Percentiles rank a stretch among this genome's conserved stretches.
Conservation (phyloP, 2,329 filamentous ascomycete species). For the Teratosphaeria gauchensis region DNA sequence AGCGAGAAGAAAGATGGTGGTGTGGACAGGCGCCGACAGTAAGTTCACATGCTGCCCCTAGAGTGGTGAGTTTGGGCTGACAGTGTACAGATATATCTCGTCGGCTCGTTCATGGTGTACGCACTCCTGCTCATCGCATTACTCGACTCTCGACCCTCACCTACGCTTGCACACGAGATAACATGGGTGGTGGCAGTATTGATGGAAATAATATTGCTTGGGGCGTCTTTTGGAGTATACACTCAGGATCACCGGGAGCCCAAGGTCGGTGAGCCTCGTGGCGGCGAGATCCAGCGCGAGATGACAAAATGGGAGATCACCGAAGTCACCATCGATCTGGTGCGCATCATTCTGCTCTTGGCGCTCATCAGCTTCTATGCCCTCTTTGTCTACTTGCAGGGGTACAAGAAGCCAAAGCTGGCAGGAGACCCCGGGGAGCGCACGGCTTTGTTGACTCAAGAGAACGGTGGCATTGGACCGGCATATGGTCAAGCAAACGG, state of each 20-base stretch:
- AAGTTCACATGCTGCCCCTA: constrained; percentile 27
- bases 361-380: constrained; percentile 51
- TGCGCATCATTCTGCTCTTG: constrained; percentile 59
- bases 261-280: constrained; percentile 38
- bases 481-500: constrained; percentile 8
- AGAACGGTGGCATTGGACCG: constrained; percentile 43
- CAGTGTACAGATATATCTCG: constrained; percentile 64
- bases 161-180: constrained; percentile 67
- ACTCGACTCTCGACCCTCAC: constrained; percentile 71
- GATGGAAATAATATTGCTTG: constrained; percentile 64
- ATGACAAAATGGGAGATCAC: constrained; percentile 53
- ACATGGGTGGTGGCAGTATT: constrained; percentile 68
- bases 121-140: constrained; percentile 77
- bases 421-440: constrained; percentile 29
- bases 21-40: constrained; percentile 69
- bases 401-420: constrained; percentile 1
- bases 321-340: constrained; percentile 56
- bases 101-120: constrained; percentile 79
- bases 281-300: constrained; percentile 24
- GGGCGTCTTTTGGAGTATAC: constrained; percentile 59
- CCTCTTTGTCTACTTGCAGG: constrained; percentile 20
- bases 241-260: constrained; percentile 57
- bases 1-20: constrained; percentile 64
- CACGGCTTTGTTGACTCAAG: constrained; percentile 10
- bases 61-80: neutral